Conservation (phyloP, 306 rosid species). For the Acacia acuminata region DNA sequence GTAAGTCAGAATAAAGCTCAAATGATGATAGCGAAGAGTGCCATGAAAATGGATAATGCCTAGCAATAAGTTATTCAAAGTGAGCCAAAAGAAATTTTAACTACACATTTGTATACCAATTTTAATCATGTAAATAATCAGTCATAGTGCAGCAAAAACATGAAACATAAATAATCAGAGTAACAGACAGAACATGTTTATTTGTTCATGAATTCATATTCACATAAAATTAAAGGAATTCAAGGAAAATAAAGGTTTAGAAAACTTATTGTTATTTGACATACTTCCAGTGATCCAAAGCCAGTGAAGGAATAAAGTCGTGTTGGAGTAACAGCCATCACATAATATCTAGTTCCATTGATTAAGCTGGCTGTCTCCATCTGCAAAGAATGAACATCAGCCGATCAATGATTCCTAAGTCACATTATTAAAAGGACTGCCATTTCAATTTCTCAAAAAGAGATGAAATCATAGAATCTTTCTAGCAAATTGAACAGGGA, state of each 20-base stretch:
- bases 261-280: conserved; percentile 33
- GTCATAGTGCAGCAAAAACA: conserved; percentile 3
- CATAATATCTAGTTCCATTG: conserved; percentile 85
- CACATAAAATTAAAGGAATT: neutral
- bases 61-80: conserved; percentile 23
- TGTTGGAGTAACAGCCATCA: conserved; percentile 97
- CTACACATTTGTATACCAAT: neutral
- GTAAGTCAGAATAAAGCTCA: conserved; percentile 28
- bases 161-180: conserved; percentile 12
- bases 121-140: conserved; percentile 27
- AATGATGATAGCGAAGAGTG: conserved; percentile 24
- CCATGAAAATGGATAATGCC: conserved; percentile 8
- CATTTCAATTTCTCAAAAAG: conserved; percentile 15
- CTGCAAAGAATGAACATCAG: conserved; percentile 50
- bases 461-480: conserved; percentile 23
- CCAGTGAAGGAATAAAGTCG: conserved; percentile 92
- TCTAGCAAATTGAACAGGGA: conserved; percentile 23
- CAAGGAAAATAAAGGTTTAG: neutral
- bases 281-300: conserved; percentile 79
- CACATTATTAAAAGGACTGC: neutral
- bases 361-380: conserved; percentile 83
- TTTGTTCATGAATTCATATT: conserved; percentile 15
- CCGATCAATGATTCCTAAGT: conserved; percentile 32
- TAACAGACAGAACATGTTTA: neutral
- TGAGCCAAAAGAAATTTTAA: neutral